Base-by-base conservation (phyloP, 2,329 filamentous ascomycete genomes). In the Monosporascus sp. region DNA sequence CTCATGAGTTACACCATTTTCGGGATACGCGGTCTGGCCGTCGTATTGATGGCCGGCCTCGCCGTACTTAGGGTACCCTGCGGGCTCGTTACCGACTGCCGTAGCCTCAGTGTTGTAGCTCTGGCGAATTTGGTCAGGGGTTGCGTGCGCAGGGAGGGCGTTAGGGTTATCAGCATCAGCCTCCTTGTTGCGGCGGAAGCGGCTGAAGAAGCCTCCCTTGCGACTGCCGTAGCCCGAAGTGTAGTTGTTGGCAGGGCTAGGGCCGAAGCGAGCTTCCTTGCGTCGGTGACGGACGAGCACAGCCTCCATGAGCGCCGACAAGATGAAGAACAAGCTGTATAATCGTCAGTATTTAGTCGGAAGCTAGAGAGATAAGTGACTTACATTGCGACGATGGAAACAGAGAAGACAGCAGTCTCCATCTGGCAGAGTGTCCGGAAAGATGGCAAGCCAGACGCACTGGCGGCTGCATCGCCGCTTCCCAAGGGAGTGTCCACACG, bases 301-400 rank as follows among this genome's bases (percentile, higher is more conserved):
- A 49, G 90, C 58, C 64, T 93, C 88, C 57, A 88, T 76, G 53
- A 85, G 67, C 50, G 88, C 83, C 48, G 88, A 89, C 64, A 89
- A 65, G 62, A 90, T 66, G 78, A 93, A 94, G 71, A 93, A 84
- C 73, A 89, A 69, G 48, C 84, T 89, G 42, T 11, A 52, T 25
- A 25, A 17, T 34, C 18, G 27, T 54, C 50, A 52, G 47, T 34
- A 9, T 3, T 6, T 20, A 31, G 27, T 22, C 5, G n/a, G 22
- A 38, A 15, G 8, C 36, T 18, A 17, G n/a, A 22, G 18, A 24
- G 6, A 8, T 56, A 7, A 27, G 9, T 2, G 8, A 60, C 76
- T 73, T 76, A 91, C 84, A 88, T 84, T 64, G 80, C 88, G 52
- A 91, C 81, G 55, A 97, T 88, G 31, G 91, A 75, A 17, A 94